These are phyloP conservation scores for Saccharomycopsis sp. DNA, from an alignment of 805 yeast genomes.

Conservation along the genomic window DNA sequence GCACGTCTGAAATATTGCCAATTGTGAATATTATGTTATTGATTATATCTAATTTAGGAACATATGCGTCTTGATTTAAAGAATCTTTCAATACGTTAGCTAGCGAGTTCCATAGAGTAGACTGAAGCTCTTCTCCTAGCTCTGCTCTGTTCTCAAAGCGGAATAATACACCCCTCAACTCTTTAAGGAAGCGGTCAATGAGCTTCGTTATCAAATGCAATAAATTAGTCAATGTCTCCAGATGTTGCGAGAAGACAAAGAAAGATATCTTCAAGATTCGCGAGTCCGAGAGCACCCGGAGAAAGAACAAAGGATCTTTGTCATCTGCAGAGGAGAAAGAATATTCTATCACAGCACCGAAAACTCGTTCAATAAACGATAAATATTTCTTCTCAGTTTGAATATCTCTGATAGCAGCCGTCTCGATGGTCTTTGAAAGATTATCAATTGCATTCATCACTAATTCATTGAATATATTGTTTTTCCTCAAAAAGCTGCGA, in stretches of 20 bases:
- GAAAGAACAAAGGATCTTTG: neutral
- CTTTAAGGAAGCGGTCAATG: neutral
- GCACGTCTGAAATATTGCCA: slow-evolving; percentile 11
- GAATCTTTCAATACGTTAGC: neutral
- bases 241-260: neutral
- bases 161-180: neutral
- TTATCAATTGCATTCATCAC: slow-evolving; percentile 1
- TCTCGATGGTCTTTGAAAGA: neutral
- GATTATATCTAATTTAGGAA: neutral
- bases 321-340: neutral
- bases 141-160: neutral
- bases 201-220: slow-evolving; percentile 1
- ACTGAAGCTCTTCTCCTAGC: neutral
- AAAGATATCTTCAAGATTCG: slow-evolving; percentile 13
- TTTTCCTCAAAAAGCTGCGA: neutral
- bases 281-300: neutral
- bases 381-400: slow-evolving; percentile 6
- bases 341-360: neutral
- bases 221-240: slow-evolving; percentile 1
- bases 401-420: neutral
- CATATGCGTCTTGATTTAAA: neutral
- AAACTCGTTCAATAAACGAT: neutral
- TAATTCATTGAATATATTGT: slow-evolving; percentile 11
- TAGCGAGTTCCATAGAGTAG: neutral
- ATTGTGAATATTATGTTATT: slow-evolving; percentile 5